phyloP scores from a whole-genome alignment of 352 stramenopile species.

The Globisporangium rhizosaccharum region DNA sequence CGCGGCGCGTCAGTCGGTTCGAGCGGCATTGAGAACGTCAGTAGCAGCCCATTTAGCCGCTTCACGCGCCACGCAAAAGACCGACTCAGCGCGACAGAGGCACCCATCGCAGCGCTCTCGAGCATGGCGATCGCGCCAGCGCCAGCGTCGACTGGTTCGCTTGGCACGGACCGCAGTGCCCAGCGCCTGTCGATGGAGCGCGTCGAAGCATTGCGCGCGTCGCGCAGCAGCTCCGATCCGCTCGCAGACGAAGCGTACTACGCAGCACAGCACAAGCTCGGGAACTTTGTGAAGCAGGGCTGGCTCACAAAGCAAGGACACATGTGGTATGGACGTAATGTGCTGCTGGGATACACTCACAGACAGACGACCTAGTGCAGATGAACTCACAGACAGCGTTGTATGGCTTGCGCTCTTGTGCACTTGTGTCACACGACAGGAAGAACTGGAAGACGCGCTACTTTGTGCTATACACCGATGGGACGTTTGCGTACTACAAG shows the following conservation, averaged over 20 bases:
- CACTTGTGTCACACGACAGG: slow-evolving; percentile 15
- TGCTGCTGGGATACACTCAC: no score
- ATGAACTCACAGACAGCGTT: not conserved
- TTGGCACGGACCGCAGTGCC: not conserved
- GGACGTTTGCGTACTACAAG: slow-evolving; percentile 83
- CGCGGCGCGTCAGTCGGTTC: slow-evolving; percentile 14
- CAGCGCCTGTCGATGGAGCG: slow-evolving; percentile 3
- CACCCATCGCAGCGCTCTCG: not conserved
- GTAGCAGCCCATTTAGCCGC: slow-evolving; percentile 7
- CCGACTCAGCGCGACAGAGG: slow-evolving; percentile 8
- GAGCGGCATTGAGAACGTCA: slow-evolving; percentile 9
- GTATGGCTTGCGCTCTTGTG: not conserved
- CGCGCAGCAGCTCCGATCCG: slow-evolving; percentile 53
- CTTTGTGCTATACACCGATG: slow-evolving; percentile 81
- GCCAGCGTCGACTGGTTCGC: slow-evolving; percentile 1
- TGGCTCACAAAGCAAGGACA: slow-evolving; percentile 84
- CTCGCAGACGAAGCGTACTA: slow-evolving; percentile 69
- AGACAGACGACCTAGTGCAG: not conserved
- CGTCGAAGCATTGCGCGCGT: slow-evolving; percentile 26
- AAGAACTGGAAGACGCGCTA: slow-evolving; percentile 86
- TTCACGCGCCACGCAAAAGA: slow-evolving; percentile 14
- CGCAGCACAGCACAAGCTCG: slow-evolving; percentile 48
- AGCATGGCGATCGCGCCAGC: not conserved
- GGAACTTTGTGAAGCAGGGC: slow-evolving; percentile 77
- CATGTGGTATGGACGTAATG: slow-evolving; percentile 44